A percentile compares a stretch with the other conserved stretches of the same genome.
Conservation (phyloP, 208 protist genomes). For the Crithidia acanthocephali region DNA sequence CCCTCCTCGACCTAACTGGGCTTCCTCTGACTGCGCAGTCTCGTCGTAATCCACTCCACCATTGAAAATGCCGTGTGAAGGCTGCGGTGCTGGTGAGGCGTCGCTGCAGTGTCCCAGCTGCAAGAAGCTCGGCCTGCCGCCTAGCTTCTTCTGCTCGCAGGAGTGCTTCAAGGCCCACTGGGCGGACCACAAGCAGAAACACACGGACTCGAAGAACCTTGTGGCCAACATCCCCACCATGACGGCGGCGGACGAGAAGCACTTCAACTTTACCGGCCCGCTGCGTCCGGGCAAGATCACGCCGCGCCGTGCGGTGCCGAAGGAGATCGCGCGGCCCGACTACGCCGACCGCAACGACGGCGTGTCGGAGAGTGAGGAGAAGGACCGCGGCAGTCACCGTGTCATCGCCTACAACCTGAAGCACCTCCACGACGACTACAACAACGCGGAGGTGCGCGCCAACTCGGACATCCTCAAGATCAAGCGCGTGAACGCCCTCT, state of each 20-base stretch:
- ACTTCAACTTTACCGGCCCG: slow-evolving; percentile 85
- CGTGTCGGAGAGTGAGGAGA: slow-evolving; percentile 75
- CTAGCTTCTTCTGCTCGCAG: slow-evolving; percentile 91
- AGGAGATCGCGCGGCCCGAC: slow-evolving; percentile 75
- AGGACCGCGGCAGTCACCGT: slow-evolving; percentile 63
- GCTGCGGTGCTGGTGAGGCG: slow-evolving; percentile 74
- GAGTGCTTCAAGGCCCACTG: slow-evolving; percentile 91
- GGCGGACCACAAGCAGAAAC: slow-evolving; percentile 85
- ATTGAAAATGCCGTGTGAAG: slow-evolving; percentile 74
- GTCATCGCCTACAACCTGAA: slow-evolving; percentile 80
- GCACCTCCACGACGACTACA: slow-evolving; percentile 76
- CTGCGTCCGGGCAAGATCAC: slow-evolving; percentile 89
- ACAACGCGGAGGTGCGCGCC: slow-evolving; percentile 77
- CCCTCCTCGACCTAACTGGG: too few relatives aligned
- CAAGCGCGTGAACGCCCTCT: slow-evolving; percentile 87
- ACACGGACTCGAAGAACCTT: slow-evolving; percentile 63
- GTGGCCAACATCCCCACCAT: slow-evolving; percentile 88
- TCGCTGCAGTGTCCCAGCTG: slow-evolving; percentile 91
- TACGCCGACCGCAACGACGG: slow-evolving; percentile 90
- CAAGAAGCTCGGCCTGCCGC: slow-evolving; percentile 89
- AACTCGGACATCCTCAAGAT: slow-evolving; percentile 86
- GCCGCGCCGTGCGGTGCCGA: slow-evolving; percentile 76
- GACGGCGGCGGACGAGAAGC: slow-evolving; percentile 64
- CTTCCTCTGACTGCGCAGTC: too few relatives aligned
- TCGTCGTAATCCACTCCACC: too few relatives aligned